phyloP scores from a whole-genome alignment of 148 eudicot genomes.

The Rhododendron simsii region DNA sequence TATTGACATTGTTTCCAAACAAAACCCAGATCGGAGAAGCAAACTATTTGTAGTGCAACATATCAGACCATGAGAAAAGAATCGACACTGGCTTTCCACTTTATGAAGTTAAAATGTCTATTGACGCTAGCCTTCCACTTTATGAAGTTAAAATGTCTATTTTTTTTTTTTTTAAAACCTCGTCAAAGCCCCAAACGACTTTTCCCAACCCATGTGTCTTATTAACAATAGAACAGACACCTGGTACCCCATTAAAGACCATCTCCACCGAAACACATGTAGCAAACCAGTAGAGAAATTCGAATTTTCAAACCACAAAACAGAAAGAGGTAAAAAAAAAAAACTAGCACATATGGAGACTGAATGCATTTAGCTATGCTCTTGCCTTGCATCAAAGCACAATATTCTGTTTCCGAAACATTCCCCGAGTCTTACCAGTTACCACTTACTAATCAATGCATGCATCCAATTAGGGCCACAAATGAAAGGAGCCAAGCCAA shows the following conservation, averaged over 20 bases:
- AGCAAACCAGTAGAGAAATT: background rate
- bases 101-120: background rate
- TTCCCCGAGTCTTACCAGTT: background rate
- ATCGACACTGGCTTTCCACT: background rate
- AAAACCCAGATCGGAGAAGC: background rate
- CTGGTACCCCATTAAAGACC: background rate
- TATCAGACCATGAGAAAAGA: background rate
- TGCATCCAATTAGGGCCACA: background rate
- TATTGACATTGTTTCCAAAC: background rate
- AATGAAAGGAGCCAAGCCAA: background rate
- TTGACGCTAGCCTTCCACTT: background rate
- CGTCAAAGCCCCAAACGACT: background rate
- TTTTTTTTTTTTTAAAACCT: background rate
- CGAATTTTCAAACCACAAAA: background rate
- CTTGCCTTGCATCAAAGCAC: background rate
- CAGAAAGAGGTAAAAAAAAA: background rate
- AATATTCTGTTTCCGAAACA: background rate
- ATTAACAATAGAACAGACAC: background rate
- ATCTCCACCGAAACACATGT: background rate
- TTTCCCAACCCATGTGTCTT: background rate
- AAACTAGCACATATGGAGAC: background rate
- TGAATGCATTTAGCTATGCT: background rate
- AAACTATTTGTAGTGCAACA: background rate
- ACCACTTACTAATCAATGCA: background rate
- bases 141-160: background rate